Conservation (phyloP, 345 rosid genomes). For the Acer negundo region DNA sequence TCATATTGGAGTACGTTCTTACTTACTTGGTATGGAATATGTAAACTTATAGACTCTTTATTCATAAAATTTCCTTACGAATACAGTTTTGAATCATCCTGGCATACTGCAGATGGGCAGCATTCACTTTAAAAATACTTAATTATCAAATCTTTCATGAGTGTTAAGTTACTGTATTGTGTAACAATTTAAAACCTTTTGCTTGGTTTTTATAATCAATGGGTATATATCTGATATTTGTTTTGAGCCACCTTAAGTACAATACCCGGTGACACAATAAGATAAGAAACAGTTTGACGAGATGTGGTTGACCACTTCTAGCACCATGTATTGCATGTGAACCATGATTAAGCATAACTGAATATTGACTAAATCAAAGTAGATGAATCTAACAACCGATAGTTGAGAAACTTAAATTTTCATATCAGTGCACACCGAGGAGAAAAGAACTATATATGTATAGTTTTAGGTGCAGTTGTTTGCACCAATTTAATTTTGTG, state of each 20-base stretch:
- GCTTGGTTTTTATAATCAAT: not conserved
- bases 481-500: not conserved
- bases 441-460: no score
- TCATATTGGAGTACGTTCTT: slow-evolving; percentile 97
- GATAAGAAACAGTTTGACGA: not conserved
- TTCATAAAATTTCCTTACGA: not conserved
- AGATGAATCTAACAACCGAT: no score
- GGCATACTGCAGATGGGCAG: not conserved
- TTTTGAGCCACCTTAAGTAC: not conserved
- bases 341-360: no score
- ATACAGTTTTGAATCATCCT: not conserved
- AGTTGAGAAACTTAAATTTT: no score
- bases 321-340: not conserved
- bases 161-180: not conserved
- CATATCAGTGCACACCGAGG: no score
- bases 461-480: not conserved
- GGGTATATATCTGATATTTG: not conserved
- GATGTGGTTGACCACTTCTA: slow-evolving; percentile 2
- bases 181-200: not conserved
- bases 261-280: not conserved
- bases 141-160: not conserved
- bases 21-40: slow-evolving; percentile 82
- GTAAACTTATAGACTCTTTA: slow-evolving; percentile 3
- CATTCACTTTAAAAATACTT: not conserved
- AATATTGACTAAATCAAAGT: no score